phyloP scores from a whole-genome alignment of 2,329 filamentous ascomycete species.

The Aureobasidium lini region DNA sequence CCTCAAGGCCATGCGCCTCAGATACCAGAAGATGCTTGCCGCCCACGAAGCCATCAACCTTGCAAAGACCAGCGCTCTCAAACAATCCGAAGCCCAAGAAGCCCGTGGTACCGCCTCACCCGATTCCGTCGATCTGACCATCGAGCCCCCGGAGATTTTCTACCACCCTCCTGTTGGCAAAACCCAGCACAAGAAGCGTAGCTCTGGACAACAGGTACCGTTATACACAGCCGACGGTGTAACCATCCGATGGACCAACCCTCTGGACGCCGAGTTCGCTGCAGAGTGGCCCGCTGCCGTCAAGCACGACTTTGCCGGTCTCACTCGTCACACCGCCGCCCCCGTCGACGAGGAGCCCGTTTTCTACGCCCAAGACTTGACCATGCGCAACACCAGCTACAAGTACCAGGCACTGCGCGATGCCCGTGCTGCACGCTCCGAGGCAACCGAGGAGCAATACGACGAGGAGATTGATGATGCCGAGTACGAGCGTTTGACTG shows the following conservation, averaged over 20 bases:
- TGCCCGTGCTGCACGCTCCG: background rate
- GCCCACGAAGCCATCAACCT: background rate
- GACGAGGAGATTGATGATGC: background rate
- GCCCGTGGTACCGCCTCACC: background rate
- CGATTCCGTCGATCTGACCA: background rate
- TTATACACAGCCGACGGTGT: conserved; percentile 24
- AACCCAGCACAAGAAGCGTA: conserved; percentile 13
- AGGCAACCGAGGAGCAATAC: background rate
- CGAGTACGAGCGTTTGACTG: background rate
- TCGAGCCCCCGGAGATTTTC: conserved; percentile 6
- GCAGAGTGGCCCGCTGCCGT: conserved; percentile 27
- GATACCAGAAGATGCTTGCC: conserved; percentile 5
- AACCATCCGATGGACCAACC: conserved; percentile 29
- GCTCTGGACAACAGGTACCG: conserved; percentile 13
- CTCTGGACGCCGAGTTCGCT: conserved; percentile 32
- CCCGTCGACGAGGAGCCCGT: background rate
- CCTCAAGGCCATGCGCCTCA: background rate
- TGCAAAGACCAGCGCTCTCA: background rate
- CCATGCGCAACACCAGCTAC: conserved; percentile 1
- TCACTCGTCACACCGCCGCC: conserved; percentile 20
- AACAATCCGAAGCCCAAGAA: background rate
- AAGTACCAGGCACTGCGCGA: background rate
- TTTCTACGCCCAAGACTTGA: background rate
- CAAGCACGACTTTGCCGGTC: conserved; percentile 25
- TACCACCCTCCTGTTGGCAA: conserved; percentile 12